A percentile compares a stretch with the other conserved stretches of the same genome.
Evolutionary conservation across 495 filamentous ascomycete species (phyloP).

Genomic region (Aspergillus leporis): DNA sequence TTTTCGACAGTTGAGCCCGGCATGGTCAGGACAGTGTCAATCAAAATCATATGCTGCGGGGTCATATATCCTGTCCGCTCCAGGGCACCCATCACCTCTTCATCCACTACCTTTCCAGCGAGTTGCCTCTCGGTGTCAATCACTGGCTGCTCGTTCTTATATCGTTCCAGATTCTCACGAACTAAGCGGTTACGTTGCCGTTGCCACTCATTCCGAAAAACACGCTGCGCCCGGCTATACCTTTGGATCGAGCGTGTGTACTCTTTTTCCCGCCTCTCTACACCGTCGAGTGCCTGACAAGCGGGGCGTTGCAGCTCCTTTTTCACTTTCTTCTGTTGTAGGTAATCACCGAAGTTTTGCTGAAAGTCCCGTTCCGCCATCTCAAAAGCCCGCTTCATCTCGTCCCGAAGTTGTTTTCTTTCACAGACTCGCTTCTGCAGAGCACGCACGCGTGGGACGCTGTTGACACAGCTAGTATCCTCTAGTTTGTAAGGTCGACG

Average conservation of each 20-base stretch:
- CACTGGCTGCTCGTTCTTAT: conserved; percentile 35
- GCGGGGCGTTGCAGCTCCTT: not conserved
- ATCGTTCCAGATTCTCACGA: conserved; percentile 27
- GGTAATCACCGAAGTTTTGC: conserved; percentile 14
- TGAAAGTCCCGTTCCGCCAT: conserved; percentile 11
- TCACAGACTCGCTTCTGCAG: conserved; percentile 16
- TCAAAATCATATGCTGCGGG: conserved; percentile 27
- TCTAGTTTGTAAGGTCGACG: conserved; percentile 25
- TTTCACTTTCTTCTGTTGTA: not conserved
- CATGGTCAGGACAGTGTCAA: conserved; percentile 27
- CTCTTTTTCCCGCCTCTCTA: not conserved
- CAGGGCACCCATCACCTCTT: conserved; percentile 23
- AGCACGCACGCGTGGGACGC: conserved; percentile 14
- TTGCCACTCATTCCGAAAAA: conserved; percentile 27
- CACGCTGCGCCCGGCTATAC: conserved; percentile 17
- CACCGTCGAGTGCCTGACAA: not conserved
- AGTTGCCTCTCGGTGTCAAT: conserved; percentile 32
- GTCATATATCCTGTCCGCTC: conserved; percentile 23
- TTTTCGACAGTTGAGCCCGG: conserved; percentile 21
- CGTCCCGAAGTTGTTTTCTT: conserved; percentile 12
- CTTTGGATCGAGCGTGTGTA: conserved; percentile 19
- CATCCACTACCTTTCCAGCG: conserved; percentile 27
- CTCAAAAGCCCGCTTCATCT: conserved; percentile 19
- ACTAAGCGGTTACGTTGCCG: conserved; percentile 23
- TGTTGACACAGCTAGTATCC: conserved; percentile 23